phyloP scores from a whole-genome alignment of 768 basidiomycete species.

The Mycena amicta region DNA sequence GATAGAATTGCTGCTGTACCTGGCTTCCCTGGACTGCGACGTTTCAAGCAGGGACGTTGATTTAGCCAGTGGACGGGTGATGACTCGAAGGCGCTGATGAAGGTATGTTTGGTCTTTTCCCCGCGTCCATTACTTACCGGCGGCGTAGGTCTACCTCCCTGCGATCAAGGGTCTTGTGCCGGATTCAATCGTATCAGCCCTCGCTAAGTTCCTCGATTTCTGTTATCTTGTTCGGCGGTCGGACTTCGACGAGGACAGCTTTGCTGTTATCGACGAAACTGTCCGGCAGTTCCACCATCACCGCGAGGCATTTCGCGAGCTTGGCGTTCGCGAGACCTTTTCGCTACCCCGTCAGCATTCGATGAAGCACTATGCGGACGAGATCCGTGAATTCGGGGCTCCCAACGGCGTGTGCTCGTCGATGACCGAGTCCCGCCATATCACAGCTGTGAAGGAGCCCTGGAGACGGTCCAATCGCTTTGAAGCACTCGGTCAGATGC shows the following conservation, averaged over 20 bases:
- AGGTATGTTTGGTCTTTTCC: constrained; percentile 14
- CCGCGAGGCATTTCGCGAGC: constrained; percentile 15
- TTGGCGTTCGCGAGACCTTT: constrained; percentile 17
- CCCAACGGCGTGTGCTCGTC: constrained; percentile 28
- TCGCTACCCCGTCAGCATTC: constrained; percentile 25
- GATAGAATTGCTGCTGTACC: constrained; percentile 21
- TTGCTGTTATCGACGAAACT: constrained; percentile 4
- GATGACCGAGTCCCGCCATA: constrained; percentile 29
- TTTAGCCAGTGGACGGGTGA: constrained; percentile 33
- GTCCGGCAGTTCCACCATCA: constrained; percentile 13
- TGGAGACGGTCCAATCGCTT: constrained; percentile 25
- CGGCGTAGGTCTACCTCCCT: constrained; percentile 25
- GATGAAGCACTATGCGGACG: constrained; percentile 17
- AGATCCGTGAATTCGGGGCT: constrained; percentile 22
- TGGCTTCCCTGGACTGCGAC: constrained; percentile 16
- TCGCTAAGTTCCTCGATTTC: constrained; percentile 28
- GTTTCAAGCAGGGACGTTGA: constrained; percentile 23
- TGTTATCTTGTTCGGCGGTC: constrained; percentile 25
- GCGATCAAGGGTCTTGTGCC: constrained; percentile 26
- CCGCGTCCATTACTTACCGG: background rate
- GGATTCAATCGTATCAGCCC: constrained; percentile 12
- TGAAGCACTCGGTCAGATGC: constrained; percentile 27
- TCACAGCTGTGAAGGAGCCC: constrained; percentile 29
- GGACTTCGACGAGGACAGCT: constrained; percentile 9
- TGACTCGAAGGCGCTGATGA: constrained; percentile 33